A percentile compares a stretch with the other conserved stretches of the same genome.
Conservation (phyloP, 1,284 basidiomycete genomes). For the Golubevia pallescens region DNA sequence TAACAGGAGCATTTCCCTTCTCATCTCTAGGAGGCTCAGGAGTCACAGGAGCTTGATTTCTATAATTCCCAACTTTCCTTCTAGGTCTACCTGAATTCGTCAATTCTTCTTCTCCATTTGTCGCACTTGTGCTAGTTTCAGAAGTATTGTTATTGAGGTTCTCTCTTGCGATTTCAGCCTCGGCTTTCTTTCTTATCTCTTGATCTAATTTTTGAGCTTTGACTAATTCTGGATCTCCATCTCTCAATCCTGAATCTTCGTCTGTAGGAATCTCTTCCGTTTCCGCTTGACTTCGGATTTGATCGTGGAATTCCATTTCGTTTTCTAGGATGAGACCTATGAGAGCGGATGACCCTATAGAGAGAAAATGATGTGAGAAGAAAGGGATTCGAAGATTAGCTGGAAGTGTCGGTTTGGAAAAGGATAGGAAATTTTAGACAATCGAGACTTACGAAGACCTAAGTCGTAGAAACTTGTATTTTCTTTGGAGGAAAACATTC, state of each 20-base stretch:
- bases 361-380: neutral
- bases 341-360: conserved; percentile 8
- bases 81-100: conserved; percentile 13
- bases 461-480: conserved; percentile 90
- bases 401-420: too few species aligned
- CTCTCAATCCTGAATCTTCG: conserved; percentile 2
- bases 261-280: conserved; percentile 8
- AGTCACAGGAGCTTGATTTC: neutral
- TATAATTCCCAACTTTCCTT: conserved; percentile 2
- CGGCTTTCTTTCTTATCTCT: neutral
- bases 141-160: neutral
- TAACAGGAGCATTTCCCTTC: neutral
- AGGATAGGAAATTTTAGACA: too few species aligned
- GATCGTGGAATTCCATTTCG: conserved; percentile 1
- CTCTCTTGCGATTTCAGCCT: neutral
- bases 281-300: conserved; percentile 3
- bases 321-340: conserved; percentile 5
- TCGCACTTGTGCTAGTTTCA: neutral
- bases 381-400: too few species aligned
- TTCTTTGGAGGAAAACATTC: conserved; percentile 82
- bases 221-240: conserved; percentile 7
- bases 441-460: too few species aligned
- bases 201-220: conserved; percentile 1
- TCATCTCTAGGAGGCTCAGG: neutral
- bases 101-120: conserved; percentile 1